phyloP scores from a whole-genome alignment of 192 early-diverging fungal genomes.

The Podochytrium sp. region DNA sequence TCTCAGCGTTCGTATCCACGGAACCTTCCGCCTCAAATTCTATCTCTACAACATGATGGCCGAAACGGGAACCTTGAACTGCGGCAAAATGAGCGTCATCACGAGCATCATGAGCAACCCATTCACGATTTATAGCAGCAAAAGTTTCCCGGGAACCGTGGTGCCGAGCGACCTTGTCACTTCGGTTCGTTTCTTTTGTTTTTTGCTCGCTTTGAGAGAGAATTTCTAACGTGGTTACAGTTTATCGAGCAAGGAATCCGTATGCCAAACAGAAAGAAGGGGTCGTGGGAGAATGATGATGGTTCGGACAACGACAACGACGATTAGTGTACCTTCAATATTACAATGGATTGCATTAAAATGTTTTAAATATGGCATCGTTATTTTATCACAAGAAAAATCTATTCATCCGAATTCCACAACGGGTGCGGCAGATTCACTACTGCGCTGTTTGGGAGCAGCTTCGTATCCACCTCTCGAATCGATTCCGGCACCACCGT shows the following conservation, averaged over 20 bases:
- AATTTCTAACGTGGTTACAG: conserved; percentile 1
- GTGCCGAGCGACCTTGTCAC: conserved; percentile 26
- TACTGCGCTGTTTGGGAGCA: no score
- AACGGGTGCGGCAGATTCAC: conserved; percentile 10
- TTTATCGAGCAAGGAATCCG: conserved; percentile 32
- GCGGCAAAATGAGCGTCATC: conserved; percentile 24
- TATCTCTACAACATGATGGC: conserved; percentile 30
- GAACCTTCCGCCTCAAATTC: conserved; percentile 28
- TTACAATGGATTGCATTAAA: neutral
- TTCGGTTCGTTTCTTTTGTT: neutral
- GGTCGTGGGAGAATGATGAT: conserved; percentile 20
- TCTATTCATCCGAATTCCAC: conserved; percentile 13
- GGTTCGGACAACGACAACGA: conserved; percentile 6
- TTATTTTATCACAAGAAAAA: neutral
- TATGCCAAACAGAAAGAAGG: conserved; percentile 24
- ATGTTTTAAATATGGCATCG: neutral
- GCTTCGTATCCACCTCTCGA: no score
- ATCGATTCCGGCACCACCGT: no score
- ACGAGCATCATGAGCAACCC: conserved; percentile 29
- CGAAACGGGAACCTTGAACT: conserved; percentile 8
- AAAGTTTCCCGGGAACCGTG: conserved; percentile 29
- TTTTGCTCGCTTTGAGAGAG: no score
- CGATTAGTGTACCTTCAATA: neutral
- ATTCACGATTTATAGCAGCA: conserved; percentile 30
- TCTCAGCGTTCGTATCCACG: conserved; percentile 24